Conservation (phyloP, 2,329 filamentous ascomycete genomes). For the Aspergillus quadricinctus region DNA sequence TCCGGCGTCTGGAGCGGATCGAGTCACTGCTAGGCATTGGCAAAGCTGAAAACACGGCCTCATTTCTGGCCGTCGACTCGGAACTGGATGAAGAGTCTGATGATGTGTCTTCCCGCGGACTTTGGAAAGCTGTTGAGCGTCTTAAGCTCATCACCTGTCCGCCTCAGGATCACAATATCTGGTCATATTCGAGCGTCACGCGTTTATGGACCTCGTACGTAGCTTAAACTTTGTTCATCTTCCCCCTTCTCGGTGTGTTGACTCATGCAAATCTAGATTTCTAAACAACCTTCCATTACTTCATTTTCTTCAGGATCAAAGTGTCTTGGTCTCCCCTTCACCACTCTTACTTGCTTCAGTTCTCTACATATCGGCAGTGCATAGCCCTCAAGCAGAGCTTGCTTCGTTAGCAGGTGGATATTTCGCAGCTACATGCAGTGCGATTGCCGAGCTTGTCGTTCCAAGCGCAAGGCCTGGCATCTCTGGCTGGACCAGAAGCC, state of each 20-base stretch:
- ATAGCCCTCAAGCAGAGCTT: conserved; percentile 16
- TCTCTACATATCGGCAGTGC: conserved; percentile 27
- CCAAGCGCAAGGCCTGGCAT: conserved; percentile 2
- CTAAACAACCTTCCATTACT: conserved; percentile 24
- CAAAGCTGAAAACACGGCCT: conserved; percentile 3
- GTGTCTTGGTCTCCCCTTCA: conserved; percentile 21
- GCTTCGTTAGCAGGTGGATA: conserved; percentile 18
- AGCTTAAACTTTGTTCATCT: not conserved
- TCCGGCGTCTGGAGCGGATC: conserved; percentile 23
- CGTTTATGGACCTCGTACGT: conserved; percentile 25
- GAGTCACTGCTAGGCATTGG: conserved; percentile 21
- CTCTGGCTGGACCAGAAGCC: not conserved
- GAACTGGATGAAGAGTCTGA: conserved; percentile 12
- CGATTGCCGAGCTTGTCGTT: conserved; percentile 21
- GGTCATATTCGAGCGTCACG: conserved; percentile 22
- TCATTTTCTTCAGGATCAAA: conserved; percentile 25
- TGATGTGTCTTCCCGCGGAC: conserved; percentile 10
- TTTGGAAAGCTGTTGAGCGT: conserved; percentile 21
- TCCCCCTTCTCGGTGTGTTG: not conserved
- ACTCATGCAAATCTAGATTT: conserved; percentile 16
- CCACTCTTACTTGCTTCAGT: conserved; percentile 25
- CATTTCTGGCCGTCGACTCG: conserved; percentile 3
- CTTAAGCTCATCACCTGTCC: conserved; percentile 20
- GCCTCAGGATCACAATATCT: conserved; percentile 16
- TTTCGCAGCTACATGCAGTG: conserved; percentile 21